Base-by-base conservation (phyloP, 331 rosid species). In the Saraca asoca region DNA sequence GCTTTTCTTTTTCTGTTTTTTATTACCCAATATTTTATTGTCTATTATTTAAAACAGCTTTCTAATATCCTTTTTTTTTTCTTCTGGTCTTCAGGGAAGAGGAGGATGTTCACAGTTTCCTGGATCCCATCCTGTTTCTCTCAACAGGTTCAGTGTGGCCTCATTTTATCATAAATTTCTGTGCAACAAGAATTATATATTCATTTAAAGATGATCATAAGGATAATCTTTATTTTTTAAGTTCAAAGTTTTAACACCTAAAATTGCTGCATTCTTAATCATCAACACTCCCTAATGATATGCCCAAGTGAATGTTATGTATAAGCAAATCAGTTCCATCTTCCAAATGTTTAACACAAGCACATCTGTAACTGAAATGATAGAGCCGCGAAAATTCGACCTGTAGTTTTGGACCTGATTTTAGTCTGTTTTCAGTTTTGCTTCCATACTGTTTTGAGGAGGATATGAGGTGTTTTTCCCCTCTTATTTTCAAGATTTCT, bases 121-220 rank as follows among this genome's bases (percentile, higher is more conserved):
- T 5, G 98, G 98, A 56, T 93, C 98, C 0, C 98, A 93, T 64
- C 98, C 97, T 57, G 98, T 90, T 68, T 93, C 98, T 80, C 91
- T 93, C 34, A 88, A 85, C 88, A 87, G 95, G 98, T 90, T 70
- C 19, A 61, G 20, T 51, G 33, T 70, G 37, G 54, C 43, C 29
- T n/a, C 42, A 52, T 69, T 48, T 57, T 49, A 41, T 35, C 37
- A 49, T 29, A 33, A 34, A 38, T 16, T 41, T 43, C 67, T 44
- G 54, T 41, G 66, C 57, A 57, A 46, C 19, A 42, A 46, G 54
- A 60, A 33, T 44, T 57, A 62, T 33, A 51, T 24, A 24, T 57
- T 42, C 24, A 53, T 69, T 43, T 12, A 43, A 60, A 65, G 58
- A 61, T 39, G 55, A 20, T 35, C 67, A 10, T 65, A 13, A 17